Evolutionary conservation across 352 stramenopile species (phyloP), one percentile per base, ranked within the genome.

Genomic region (Salisapilia sapeloensis): DNA sequence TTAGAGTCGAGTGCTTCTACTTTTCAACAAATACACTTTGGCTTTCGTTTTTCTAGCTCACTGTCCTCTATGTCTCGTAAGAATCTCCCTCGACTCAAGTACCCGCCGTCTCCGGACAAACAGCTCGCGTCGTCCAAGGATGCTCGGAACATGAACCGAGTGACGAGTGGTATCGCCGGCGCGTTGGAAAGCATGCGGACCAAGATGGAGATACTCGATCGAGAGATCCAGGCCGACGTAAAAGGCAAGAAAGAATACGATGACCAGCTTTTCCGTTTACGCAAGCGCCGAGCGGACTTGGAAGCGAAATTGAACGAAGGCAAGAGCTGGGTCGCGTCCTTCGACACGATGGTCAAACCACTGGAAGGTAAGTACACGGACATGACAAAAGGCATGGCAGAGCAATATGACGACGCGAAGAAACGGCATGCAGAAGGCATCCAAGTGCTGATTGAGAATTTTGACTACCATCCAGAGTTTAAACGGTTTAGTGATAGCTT

Each of bases 391-490:
- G 44, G 52, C 29, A 92, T 92, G 64, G 55, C 75, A 29, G 41
- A 55, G 19, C 69, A 86, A 44, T 92, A 93, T 45, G 69, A 85
- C 25, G 66, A 85, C n/a, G 78, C 76, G 29, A 91, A 92, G 40
- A 37, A 69, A 10, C 66, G 79, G 20, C 78, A 93, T 33, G 69
- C 66, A 1, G 66, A 87, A 35, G 78, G 76, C 23, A 76, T 93
- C 21, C 40, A 63, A 24, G 63, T 93, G 35, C 64, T 93, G 20
- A 77, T 91, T 31, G 56, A 87, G 22, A 75, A 92, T 34, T 93
- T 93, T 33, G 69, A 87, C 40, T 92, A 93, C 46, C 77, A 93
- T 38, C 78, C 78, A 4, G 70, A 83, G 40, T 93, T 85, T 53
- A 92, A 92, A 45, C 76, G 74, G 32, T 79, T 71, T 38, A 87